Percentiles rank a stretch among this genome's conserved stretches.
Evolutionary conservation across 2,329 filamentous ascomycete species (phyloP).

Genomic region (Sporothrix variecibatus): DNA sequence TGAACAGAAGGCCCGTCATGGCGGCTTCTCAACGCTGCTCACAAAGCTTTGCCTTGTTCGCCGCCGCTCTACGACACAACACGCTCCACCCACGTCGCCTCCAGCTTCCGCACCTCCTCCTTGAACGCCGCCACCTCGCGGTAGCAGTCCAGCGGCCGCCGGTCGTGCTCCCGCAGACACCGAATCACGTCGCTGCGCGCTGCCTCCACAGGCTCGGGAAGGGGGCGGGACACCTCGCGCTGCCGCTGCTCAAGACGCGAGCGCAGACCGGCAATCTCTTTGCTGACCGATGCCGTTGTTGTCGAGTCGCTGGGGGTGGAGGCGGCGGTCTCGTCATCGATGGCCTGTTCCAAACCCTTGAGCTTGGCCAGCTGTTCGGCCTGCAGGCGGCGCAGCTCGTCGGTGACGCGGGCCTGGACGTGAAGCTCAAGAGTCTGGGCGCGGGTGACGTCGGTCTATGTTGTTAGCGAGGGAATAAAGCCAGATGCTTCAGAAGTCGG

Average conservation of each 20-base stretch:
- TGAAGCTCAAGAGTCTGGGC: conserved; percentile 81
- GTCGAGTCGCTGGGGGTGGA: not conserved
- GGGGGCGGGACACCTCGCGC: conserved; percentile 62
- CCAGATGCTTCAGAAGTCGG: not conserved
- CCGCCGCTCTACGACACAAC: conserved; percentile 60
- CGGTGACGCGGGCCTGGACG: conserved; percentile 81
- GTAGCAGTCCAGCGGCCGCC: conserved; percentile 91
- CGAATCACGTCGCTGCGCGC: conserved; percentile 75
- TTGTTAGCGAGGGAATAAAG: not conserved
- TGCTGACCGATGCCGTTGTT: conserved; percentile 48
- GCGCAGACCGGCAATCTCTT: conserved; percentile 61
- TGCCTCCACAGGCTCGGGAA: conserved; percentile 71
- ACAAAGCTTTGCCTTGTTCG: not conserved
- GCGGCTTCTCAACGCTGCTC: not conserved
- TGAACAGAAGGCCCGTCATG: not conserved
- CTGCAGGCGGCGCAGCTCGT: conserved; percentile 80
- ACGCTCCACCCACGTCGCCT: conserved; percentile 85
- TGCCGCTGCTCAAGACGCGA: conserved; percentile 63
- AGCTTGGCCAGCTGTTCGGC: conserved; percentile 70
- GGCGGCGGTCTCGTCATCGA: conserved; percentile 25
- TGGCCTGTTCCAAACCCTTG: conserved; percentile 46
- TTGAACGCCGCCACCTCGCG: conserved; percentile 89
- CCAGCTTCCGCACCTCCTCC: conserved; percentile 81
- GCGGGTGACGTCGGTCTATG: conserved; percentile 83
- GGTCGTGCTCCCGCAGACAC: conserved; percentile 81